Evolutionary conservation across 2,329 filamentous ascomycete genomes (phyloP).

Genomic region (Endoconidiophora laricicola): DNA sequence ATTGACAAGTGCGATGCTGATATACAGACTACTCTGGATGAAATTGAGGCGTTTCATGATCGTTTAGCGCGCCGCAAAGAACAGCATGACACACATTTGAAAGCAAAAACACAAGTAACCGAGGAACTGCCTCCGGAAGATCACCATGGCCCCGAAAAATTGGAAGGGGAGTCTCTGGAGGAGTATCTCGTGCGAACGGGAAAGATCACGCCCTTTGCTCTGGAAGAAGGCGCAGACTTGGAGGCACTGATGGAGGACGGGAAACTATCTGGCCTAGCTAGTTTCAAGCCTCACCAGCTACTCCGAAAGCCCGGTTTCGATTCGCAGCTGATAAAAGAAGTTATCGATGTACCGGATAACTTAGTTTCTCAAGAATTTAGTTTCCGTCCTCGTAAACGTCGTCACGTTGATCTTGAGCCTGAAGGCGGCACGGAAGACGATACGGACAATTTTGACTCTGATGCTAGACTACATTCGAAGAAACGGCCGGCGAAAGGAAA

Average conservation of each 20-base stretch:
- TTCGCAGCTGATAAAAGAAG: slow-evolving; percentile 21
- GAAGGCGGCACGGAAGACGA: background rate
- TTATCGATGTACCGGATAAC: background rate
- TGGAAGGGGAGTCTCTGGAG: slow-evolving; percentile 56
- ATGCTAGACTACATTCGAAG: slow-evolving; percentile 17
- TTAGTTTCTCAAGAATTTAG: slow-evolving; percentile 7
- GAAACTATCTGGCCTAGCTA: too few species aligned
- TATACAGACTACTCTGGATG: slow-evolving; percentile 47
- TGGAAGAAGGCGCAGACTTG: slow-evolving; percentile 45
- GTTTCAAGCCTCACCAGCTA: slow-evolving; percentile 47
- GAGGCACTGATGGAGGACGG: slow-evolving; percentile 45
- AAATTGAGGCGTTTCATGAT: slow-evolving; percentile 63
- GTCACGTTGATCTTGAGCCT: slow-evolving; percentile 2
- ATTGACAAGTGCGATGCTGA: slow-evolving; percentile 47
- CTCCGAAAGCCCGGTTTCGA: slow-evolving; percentile 58
- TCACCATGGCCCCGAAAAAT: slow-evolving; percentile 4
- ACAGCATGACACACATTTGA: slow-evolving; percentile 39
- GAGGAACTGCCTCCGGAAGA: background rate
- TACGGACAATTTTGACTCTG: slow-evolving; percentile 27
- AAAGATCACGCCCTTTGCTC: slow-evolving; percentile 88
- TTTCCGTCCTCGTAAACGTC: slow-evolving; percentile 6
- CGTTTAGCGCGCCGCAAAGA: slow-evolving; percentile 50
- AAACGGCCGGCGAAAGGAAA: slow-evolving; percentile 17
- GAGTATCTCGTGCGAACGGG: slow-evolving; percentile 90
- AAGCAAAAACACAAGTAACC: slow-evolving; percentile 33